These are phyloP conservation scores for Candida nitratophila DNA, from an alignment of 805 yeast genomes.

Conservation along the genomic window DNA sequence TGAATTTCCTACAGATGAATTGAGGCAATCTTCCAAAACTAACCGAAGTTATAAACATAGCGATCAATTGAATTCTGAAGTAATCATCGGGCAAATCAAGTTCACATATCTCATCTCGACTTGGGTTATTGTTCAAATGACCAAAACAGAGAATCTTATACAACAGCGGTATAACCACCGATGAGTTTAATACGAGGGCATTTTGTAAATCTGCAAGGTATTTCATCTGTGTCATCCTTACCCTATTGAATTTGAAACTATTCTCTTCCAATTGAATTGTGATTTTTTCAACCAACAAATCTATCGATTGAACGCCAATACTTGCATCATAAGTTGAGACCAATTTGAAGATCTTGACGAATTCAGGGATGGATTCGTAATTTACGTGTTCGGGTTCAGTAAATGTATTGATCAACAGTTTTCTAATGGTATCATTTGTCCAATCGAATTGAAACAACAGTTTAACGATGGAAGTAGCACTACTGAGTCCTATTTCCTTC, in stretches of 20 bases:
- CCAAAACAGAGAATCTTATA: conserved; percentile 60
- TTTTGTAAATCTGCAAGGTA: conserved; percentile 55
- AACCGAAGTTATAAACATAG: conserved; percentile 32
- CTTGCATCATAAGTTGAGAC: conserved; percentile 28
- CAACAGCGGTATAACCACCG: conserved; percentile 42
- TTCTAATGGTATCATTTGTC: conserved; percentile 28
- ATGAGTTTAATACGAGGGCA: conserved; percentile 35
- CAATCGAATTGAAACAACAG: conserved; percentile 41
- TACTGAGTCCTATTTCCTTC: conserved; percentile 38
- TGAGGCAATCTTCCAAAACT: conserved; percentile 4
- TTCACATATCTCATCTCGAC: conserved; percentile 29
- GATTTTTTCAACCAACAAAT: conserved; percentile 57
- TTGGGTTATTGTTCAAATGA: conserved; percentile 53
- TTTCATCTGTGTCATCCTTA: conserved; percentile 52
- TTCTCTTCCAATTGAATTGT: conserved; percentile 59
- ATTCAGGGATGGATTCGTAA: conserved; percentile 43
- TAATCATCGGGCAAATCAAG: conserved; percentile 64
- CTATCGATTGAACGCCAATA: conserved; percentile 44
- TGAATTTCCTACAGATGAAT: conserved; percentile 20
- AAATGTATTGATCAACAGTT: conserved; percentile 33
- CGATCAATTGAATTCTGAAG: conserved; percentile 58
- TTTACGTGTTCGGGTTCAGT: conserved; percentile 54
- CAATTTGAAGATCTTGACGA: conserved; percentile 42
- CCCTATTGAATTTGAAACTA: conserved; percentile 51
- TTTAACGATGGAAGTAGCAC: conserved; percentile 26